phyloP scores from a whole-genome alignment of 805 yeast species.

The Tetrapisispora nanseiensis region DNA sequence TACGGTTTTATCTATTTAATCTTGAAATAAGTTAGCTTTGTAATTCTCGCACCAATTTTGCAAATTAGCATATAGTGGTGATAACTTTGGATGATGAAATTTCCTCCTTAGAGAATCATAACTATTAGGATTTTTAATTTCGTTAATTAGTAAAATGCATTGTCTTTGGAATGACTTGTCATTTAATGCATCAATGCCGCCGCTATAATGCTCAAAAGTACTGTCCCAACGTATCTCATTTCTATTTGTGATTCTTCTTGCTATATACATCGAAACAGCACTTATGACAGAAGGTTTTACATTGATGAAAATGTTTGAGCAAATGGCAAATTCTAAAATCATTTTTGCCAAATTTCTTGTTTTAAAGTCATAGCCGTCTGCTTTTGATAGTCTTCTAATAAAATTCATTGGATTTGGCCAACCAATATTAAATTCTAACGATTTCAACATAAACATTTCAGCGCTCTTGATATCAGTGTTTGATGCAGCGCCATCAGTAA shows the following conservation, averaged over 20 bases:
- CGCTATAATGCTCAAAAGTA: slow-evolving; percentile 19
- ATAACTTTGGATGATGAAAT: slow-evolving; percentile 16
- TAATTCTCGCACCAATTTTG: slow-evolving; percentile 6
- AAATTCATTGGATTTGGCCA: slow-evolving; percentile 89
- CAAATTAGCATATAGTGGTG: slow-evolving; percentile 9
- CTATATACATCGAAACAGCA: slow-evolving; percentile 82
- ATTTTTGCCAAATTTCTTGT: slow-evolving; percentile 82
- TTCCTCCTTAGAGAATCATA: slow-evolving; percentile 21
- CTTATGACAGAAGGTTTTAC: slow-evolving; percentile 70
- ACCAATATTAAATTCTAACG: slow-evolving; percentile 62
- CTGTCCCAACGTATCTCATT: slow-evolving; percentile 17
- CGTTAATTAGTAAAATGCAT: slow-evolving; percentile 19
- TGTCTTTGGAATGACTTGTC: slow-evolving; percentile 13
- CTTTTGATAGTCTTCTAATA: slow-evolving; percentile 75
- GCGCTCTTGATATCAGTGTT: slow-evolving; percentile 75
- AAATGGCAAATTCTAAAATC: slow-evolving; percentile 64
- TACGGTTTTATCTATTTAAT: background rate
- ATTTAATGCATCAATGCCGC: slow-evolving; percentile 16
- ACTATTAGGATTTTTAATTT: slow-evolving; percentile 24
- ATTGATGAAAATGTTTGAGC: slow-evolving; percentile 68
- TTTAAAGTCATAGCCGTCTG: slow-evolving; percentile 78
- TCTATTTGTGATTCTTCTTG: slow-evolving; percentile 35
- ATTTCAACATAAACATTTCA: slow-evolving; percentile 66
- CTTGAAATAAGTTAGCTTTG: slow-evolving; percentile 4
- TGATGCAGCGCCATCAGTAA: slow-evolving; percentile 80